Percentiles rank a stretch among this genome's conserved stretches.
Evolutionary conservation across 164 flowering plant species (phyloP).

Genomic region (Magnolia changhungtana): DNA sequence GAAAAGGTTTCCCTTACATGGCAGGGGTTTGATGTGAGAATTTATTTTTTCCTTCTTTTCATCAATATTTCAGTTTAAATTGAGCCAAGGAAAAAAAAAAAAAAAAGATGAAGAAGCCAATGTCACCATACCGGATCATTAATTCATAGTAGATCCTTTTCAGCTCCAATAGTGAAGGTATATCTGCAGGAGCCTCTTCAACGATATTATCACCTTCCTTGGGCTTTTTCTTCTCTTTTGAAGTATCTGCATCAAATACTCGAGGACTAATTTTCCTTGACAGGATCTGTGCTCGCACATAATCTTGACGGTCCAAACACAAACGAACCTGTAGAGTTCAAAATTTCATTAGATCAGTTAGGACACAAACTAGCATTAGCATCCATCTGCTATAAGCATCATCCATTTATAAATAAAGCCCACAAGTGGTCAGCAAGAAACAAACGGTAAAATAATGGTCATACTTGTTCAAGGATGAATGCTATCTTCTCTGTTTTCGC

Average conservation of each 20-base stretch:
- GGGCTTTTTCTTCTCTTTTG: conserved; percentile 90
- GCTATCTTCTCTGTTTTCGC: conserved; percentile 97
- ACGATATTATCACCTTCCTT: conserved; percentile 91
- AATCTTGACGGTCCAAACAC: conserved; percentile 91
- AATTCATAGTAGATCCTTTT: conserved; percentile 84
- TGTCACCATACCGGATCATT: conserved; percentile 60
- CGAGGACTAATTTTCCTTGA: conserved; percentile 91
- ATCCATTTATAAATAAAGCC: not conserved
- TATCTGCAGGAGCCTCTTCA: conserved; percentile 78
- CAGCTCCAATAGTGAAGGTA: conserved; percentile 76
- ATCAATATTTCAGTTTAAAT: not conserved
- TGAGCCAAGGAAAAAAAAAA: no score
- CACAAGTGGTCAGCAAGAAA: not conserved
- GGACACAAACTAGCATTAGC: not conserved
- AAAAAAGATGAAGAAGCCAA: not conserved
- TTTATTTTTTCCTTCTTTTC: not conserved
- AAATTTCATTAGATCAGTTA: conserved; percentile 1
- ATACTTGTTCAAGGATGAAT: conserved; percentile 95
- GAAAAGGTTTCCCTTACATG: no score
- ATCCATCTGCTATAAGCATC: not conserved
- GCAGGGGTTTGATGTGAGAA: no score
- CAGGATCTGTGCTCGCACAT: conserved; percentile 92
- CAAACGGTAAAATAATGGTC: not conserved
- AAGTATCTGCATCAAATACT: conserved; percentile 75
- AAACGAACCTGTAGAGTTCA: conserved; percentile 62